These are phyloP conservation scores for Talaromyces sp. DNA, from an alignment of 2,329 filamentous ascomycete genomes.

Conservation along the genomic window DNA sequence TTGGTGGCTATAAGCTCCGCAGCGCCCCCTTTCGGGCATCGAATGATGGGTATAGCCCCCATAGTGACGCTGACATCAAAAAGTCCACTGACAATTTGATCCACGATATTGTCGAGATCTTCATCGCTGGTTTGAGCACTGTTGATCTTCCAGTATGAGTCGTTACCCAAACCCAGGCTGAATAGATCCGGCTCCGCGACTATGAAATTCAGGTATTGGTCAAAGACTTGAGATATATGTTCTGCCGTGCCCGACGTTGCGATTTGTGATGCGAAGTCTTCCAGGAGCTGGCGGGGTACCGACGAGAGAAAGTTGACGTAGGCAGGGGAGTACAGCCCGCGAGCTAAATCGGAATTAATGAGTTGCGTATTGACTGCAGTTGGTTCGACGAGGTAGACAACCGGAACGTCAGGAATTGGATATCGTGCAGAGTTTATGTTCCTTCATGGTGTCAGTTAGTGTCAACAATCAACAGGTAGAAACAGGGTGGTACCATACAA, in stretches of 20 bases:
- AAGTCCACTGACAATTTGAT: slow-evolving; percentile 90
- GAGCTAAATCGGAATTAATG: slow-evolving; percentile 82
- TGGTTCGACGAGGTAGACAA: slow-evolving; percentile 94
- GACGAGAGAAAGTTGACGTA: slow-evolving; percentile 98
- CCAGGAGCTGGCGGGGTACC: slow-evolving; percentile 81
- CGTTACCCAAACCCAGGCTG: slow-evolving; percentile 86
- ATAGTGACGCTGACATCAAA: slow-evolving; percentile 99
- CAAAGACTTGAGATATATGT: slow-evolving; percentile 85
- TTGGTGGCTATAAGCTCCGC: slow-evolving; percentile 93
- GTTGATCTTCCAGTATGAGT: slow-evolving; percentile 95
- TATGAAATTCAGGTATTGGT: slow-evolving; percentile 97
- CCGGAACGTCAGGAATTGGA: slow-evolving; percentile 92
- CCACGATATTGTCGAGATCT: slow-evolving; percentile 80
- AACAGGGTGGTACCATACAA: slow-evolving; percentile 57
- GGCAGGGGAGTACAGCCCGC: slow-evolving; percentile 84
- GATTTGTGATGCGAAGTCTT: slow-evolving; percentile 90
- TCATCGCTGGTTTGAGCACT: slow-evolving; percentile 88
- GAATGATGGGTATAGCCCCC: slow-evolving; percentile 92
- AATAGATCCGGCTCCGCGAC: slow-evolving; percentile 95
- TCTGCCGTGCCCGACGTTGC: slow-evolving; percentile 82
- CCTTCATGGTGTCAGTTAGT: slow-evolving; percentile 47
- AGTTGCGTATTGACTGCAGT: slow-evolving; percentile 74
- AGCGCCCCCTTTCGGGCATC: slow-evolving; percentile 87
- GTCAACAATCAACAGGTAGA: slow-evolving; percentile 23
- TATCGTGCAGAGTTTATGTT: slow-evolving; percentile 79